phyloP scores from a whole-genome alignment of 1,139 yeast genomes.

The Diutina siamensis region DNA sequence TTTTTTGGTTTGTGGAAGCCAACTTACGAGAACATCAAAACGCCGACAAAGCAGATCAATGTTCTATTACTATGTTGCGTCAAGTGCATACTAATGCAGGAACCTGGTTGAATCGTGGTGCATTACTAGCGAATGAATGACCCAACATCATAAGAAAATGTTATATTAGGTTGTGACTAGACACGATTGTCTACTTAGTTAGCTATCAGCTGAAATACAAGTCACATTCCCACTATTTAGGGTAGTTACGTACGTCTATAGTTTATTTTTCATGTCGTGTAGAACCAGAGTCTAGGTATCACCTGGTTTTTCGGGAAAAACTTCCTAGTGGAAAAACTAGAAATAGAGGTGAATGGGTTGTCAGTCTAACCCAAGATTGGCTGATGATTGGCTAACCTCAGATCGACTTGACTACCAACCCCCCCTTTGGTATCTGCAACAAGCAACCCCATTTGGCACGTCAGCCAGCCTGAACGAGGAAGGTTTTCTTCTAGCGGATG shows the following conservation, averaged over 20 bases:
- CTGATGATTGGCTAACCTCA: too few species aligned
- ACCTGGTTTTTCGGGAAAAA: not conserved
- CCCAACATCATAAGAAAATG: too few species aligned
- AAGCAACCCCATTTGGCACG: not conserved
- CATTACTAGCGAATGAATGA: too few species aligned
- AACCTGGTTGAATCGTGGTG: too few species aligned
- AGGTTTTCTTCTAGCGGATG: too few species aligned
- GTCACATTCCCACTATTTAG: not conserved
- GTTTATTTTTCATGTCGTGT: not conserved
- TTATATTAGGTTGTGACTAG: too few species aligned
- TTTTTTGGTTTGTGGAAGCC: too few species aligned
- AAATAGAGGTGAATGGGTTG: not conserved
- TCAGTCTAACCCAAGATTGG: not conserved
- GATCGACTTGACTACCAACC: not conserved
- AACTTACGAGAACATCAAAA: not conserved
- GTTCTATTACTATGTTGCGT: not conserved
- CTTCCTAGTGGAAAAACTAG: not conserved
- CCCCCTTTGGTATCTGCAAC: not conserved
- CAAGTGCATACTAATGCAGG: not conserved
- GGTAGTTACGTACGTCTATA: not conserved
- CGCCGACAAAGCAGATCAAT: not conserved
- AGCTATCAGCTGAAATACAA: too few species aligned
- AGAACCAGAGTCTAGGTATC: not conserved
- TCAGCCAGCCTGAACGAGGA: not conserved
- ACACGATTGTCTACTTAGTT: too few species aligned